A percentile compares a stretch with the other conserved stretches of the same genome.
Evolutionary conservation across 495 filamentous ascomycete genomes (phyloP).

Genomic region (Halenospora varia): DNA sequence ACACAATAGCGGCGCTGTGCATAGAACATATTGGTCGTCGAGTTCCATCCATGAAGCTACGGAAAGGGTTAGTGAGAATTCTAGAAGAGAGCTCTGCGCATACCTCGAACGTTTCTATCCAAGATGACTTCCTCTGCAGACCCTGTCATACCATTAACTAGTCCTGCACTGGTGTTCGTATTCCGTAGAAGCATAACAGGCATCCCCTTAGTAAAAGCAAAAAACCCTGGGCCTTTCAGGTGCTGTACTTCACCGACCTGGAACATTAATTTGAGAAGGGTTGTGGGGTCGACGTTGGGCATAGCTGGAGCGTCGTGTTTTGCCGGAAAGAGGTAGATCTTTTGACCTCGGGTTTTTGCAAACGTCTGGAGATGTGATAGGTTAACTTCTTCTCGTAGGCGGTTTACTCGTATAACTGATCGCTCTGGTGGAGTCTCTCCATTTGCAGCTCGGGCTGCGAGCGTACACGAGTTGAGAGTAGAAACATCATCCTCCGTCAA

Average conservation of each 20-base stretch:
- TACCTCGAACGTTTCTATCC: slow-evolving; percentile 9
- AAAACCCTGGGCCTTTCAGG: slow-evolving; percentile 11
- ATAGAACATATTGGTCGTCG: slow-evolving; percentile 11
- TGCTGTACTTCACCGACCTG: slow-evolving; percentile 8
- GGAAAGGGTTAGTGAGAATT: slow-evolving; percentile 1
- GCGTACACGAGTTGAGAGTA: slow-evolving; percentile 10
- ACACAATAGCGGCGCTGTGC: slow-evolving; percentile 7
- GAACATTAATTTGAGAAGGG: slow-evolving; percentile 6
- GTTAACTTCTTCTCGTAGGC: slow-evolving; percentile 11
- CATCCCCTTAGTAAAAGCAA: slow-evolving; percentile 13
- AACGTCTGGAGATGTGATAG: slow-evolving; percentile 9
- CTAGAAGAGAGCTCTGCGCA: background rate
- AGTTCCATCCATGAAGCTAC: slow-evolving; percentile 15
- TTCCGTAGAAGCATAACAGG: slow-evolving; percentile 13
- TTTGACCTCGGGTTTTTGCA: slow-evolving; percentile 9
- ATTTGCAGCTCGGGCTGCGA: slow-evolving; percentile 5
- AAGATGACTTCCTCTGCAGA: slow-evolving; percentile 11
- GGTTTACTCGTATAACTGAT: slow-evolving; percentile 10
- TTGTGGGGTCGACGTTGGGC: background rate
- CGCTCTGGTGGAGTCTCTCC: slow-evolving; percentile 10
- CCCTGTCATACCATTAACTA: slow-evolving; percentile 13
- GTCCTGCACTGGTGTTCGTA: slow-evolving; percentile 7
- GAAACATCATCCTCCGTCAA: slow-evolving; percentile 10
- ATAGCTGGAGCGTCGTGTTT: slow-evolving; percentile 3
- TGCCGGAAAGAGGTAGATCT: slow-evolving; percentile 16